Conservation (phyloP, 352 stramenopile genomes). For the Thraustotheca clavata region DNA sequence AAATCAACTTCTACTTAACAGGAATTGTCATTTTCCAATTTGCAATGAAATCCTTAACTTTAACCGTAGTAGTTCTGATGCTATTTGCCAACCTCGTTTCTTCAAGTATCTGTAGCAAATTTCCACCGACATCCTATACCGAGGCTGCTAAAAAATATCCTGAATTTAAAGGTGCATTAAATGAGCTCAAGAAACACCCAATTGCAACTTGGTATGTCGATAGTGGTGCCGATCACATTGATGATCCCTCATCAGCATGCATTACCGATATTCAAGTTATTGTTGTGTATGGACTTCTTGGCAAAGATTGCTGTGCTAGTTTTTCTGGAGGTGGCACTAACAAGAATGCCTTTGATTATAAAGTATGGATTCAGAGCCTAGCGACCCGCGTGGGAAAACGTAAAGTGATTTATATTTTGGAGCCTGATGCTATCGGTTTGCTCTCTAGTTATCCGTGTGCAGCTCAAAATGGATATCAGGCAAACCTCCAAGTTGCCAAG, state of each 20-base stretch:
- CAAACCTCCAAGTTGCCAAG: conserved; percentile 40
- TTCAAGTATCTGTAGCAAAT: no score
- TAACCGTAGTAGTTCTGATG: no score
- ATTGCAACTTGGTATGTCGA: conserved; percentile 68
- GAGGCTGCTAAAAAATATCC: conserved; percentile 38
- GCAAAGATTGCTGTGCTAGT: conserved; percentile 21
- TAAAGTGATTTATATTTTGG: conserved; percentile 61
- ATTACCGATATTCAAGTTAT: background rate
- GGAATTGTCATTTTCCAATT: no score
- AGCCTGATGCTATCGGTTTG: conserved; percentile 50
- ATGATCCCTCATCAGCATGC: conserved; percentile 26
- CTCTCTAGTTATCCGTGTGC: conserved; percentile 36
- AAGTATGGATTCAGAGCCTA: conserved; percentile 36
- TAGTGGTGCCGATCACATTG: conserved; percentile 30
- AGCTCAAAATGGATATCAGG: conserved; percentile 30
- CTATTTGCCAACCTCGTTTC: no score
- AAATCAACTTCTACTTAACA: no score
- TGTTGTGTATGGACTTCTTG: conserved; percentile 20
- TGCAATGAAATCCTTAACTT: no score
- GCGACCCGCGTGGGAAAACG: conserved; percentile 32
- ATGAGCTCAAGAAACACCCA: conserved; percentile 34
- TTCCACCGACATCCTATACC: no score
- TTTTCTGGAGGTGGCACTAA: conserved; percentile 29
- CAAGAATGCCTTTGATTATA: conserved; percentile 36
- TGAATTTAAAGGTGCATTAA: conserved; percentile 29